Base-by-base conservation (phyloP, 331 rosid genomes). In the Cydonia oblonga region DNA sequence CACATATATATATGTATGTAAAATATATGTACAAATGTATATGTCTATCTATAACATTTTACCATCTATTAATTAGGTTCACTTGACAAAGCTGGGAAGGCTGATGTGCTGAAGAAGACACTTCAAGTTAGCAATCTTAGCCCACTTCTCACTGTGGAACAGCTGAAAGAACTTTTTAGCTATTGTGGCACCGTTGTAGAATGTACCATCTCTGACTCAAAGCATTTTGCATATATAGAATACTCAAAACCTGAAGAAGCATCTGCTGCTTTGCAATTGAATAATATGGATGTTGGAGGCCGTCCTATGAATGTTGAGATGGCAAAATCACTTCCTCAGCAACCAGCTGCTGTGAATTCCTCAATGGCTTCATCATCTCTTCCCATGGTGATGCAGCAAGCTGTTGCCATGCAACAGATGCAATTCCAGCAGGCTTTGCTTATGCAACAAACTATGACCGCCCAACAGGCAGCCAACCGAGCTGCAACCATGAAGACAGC, bases 61-160 rank as follows among this genome's bases (percentile, higher is more conserved):
- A 22, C 57, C 19, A 58, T 78, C 49, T 65, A 26, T 46, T 57
- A 58, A 70, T 71, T 74, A 95, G 99, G 91, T 74, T 86, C 93
- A 56, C 84, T 85, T 59, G 97, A 91, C 46, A 89, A 89, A 75
- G 87, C 92, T 75, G 87, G 84, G 51, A 90, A 86, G 86, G 85
- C 86, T 57, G 89, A 95, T 68, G 83, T 79, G 49, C 79, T 95
- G 81, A 87, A 91, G 87, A 91, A 87, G 84, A 90, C 96, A 18
- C 93, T 95, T 60, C 99, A 91, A 95, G 97, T 95, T 88, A 95
- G 99, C 96, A 95, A 95, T 86, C 99, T 95, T 71, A 95, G 96
- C 76, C 96, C 97, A 78, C 90, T 91, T 82, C 99, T 95, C 75
- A 90, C 91, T 19, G 97, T 87, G 87, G 97, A 95, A 63, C 99